A percentile compares a stretch with the other conserved stretches of the same genome.
These are phyloP conservation scores for Herpetomonas muscarum DNA, from an alignment of 208 protist species.

Conservation along the genomic window DNA sequence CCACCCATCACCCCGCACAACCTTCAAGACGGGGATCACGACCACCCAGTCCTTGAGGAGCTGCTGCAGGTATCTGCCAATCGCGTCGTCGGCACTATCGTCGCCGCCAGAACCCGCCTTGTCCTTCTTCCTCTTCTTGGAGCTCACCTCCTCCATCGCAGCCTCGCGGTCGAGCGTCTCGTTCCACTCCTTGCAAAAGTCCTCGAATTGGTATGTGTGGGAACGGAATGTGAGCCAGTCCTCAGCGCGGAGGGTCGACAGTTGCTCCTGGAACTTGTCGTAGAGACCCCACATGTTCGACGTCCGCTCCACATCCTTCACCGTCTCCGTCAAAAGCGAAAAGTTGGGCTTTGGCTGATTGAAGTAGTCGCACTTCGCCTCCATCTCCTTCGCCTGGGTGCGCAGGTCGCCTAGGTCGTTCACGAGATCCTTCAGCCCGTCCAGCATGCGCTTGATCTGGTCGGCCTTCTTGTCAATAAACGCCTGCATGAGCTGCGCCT, in stretches of 20 bases:
- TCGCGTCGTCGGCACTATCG: constrained; percentile 22
- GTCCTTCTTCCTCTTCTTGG: constrained; percentile 5
- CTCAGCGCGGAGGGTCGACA: constrained; percentile 74
- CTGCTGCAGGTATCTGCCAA: constrained; percentile 58
- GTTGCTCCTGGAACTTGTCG: constrained; percentile 72
- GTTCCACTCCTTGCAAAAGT: constrained; percentile 91
- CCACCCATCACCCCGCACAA: constrained; percentile 93
- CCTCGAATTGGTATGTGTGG: constrained; percentile 91
- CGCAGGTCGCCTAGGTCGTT: constrained; percentile 81
- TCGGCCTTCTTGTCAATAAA: constrained; percentile 65
- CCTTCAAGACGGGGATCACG: constrained; percentile 82
- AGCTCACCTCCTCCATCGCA: constrained; percentile 1
- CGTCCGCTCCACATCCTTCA: constrained; percentile 59
- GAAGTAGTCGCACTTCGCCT: constrained; percentile 91
- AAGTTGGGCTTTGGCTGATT: constrained; percentile 80
- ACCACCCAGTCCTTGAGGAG: constrained; percentile 67
- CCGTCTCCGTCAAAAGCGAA: constrained; percentile 43
- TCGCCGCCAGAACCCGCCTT: neutral
- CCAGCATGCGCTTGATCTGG: constrained; percentile 45
- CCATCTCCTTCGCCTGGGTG: constrained; percentile 52
- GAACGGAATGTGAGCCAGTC: constrained; percentile 95
- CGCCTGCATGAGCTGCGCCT: constrained; percentile 56
- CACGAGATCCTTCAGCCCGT: constrained; percentile 72
- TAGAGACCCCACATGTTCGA: constrained; percentile 81
- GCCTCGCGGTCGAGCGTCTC: constrained; percentile 28